phyloP scores from a whole-genome alignment of 192 early-diverging fungal genomes.

The Coemansia sp. region DNA sequence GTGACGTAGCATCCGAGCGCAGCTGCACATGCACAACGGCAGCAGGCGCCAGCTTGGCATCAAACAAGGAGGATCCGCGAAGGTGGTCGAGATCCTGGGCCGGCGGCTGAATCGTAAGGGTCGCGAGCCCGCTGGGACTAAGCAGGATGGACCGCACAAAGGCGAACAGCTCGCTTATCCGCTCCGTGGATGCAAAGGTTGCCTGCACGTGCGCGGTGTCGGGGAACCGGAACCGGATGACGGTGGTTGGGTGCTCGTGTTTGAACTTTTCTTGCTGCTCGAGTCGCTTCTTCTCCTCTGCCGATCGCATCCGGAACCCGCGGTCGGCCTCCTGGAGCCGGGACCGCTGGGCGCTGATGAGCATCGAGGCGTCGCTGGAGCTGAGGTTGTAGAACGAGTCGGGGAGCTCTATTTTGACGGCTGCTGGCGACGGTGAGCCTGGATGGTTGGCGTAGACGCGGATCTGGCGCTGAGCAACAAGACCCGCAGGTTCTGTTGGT shows the following conservation, averaged over 20 bases:
- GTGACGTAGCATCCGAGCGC: not conserved
- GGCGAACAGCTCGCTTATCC: slow-evolving; percentile 29
- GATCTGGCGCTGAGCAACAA: slow-evolving; percentile 22
- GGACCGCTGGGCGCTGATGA: slow-evolving; percentile 61
- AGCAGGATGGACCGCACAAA: slow-evolving; percentile 22
- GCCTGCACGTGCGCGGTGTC: slow-evolving; percentile 76
- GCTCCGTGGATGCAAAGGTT: slow-evolving; percentile 68
- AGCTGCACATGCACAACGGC: slow-evolving; percentile 48
- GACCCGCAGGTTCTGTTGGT: not conserved
- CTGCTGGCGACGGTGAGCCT: slow-evolving; percentile 23
- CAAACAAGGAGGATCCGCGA: slow-evolving; percentile 15
- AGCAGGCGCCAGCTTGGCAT: slow-evolving; percentile 38
- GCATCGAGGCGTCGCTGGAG: slow-evolving; percentile 63
- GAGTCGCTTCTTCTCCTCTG: slow-evolving; percentile 72
- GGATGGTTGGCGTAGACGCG: slow-evolving; percentile 60
- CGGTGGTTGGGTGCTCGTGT: slow-evolving; percentile 47
- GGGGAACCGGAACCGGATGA: slow-evolving; percentile 83
- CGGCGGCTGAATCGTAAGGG: slow-evolving; percentile 40
- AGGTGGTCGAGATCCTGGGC: slow-evolving; percentile 17
- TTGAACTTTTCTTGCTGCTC: slow-evolving; percentile 35
- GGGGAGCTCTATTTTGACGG: slow-evolving; percentile 67
- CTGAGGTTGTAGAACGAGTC: slow-evolving; percentile 85
- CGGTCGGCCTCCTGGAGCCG: slow-evolving; percentile 62
- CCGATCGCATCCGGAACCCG: slow-evolving; percentile 76
- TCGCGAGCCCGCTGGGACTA: slow-evolving; percentile 10